phyloP scores from a whole-genome alignment of 441 rosid species.

The Cnidoscolus chayamansa region DNA sequence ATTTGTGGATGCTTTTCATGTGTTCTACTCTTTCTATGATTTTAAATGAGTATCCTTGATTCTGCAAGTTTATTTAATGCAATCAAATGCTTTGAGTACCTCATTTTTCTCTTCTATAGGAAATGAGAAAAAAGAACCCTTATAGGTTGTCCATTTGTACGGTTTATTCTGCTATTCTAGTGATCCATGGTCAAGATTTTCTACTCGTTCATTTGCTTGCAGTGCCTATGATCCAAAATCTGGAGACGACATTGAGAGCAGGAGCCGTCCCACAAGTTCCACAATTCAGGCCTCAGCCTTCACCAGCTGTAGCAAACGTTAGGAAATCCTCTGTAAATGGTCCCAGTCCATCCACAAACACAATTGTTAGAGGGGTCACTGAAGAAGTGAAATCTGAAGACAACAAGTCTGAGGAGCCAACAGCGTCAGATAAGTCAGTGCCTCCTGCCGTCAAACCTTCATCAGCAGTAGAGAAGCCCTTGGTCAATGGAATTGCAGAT shows the following conservation, averaged over 20 bases:
- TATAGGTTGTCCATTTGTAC: not conserved
- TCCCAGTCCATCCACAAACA: slow-evolving; percentile 15
- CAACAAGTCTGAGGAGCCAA: slow-evolving; percentile 21
- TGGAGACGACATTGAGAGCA: slow-evolving; percentile 70
- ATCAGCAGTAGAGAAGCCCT: slow-evolving; percentile 17
- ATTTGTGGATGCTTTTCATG: not conserved
- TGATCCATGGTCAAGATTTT: not conserved
- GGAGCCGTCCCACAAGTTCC: slow-evolving; percentile 91
- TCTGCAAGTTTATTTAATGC: not conserved
- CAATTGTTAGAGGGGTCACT: slow-evolving; percentile 9
- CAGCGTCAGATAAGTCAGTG: slow-evolving; percentile 15
- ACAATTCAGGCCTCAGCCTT: slow-evolving; percentile 67
- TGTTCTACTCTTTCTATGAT: not conserved
- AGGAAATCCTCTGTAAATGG: slow-evolving; percentile 24
- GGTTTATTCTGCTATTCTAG: no score
- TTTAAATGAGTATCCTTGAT: not conserved
- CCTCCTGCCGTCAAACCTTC: slow-evolving; percentile 39
- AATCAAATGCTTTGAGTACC: not conserved
- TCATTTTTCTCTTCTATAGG: not conserved
- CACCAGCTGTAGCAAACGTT: slow-evolving; percentile 13
- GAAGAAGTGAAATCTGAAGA: slow-evolving; percentile 21
- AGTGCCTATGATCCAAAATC: slow-evolving; percentile 96
- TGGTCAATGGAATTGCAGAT: slow-evolving; percentile 36
- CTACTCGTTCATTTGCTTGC: slow-evolving; percentile 7
- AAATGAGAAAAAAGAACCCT: not conserved